These are phyloP conservation scores for Starmerella powellii DNA, from an alignment of 805 yeast genomes.

Conservation along the genomic window DNA sequence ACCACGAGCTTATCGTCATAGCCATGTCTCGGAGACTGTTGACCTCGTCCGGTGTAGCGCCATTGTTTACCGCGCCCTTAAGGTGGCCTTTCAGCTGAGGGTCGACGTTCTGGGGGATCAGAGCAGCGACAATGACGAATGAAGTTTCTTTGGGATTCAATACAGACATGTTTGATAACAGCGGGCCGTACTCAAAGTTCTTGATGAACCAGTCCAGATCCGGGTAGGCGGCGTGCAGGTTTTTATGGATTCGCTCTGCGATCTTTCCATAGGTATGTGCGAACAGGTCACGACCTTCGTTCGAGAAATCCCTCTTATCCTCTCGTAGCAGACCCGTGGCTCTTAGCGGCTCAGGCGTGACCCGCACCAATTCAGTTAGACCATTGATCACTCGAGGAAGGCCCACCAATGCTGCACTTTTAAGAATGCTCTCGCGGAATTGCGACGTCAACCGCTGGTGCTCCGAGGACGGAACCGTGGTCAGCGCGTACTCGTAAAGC, in stretches of 20 bases:
- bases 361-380: conserved; percentile 47
- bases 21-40: conserved; percentile 49
- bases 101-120: conserved; percentile 86
- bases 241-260: conserved; percentile 50
- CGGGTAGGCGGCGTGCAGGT: conserved; percentile 66
- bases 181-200: conserved; percentile 63
- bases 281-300: conserved; percentile 59
- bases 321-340: conserved; percentile 26
- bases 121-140: conserved; percentile 59
- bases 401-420: conserved; percentile 69
- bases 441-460: conserved; percentile 37
- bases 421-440: conserved; percentile 65
- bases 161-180: conserved; percentile 56
- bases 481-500: conserved; percentile 56
- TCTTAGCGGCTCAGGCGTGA: conserved; percentile 46
- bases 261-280: conserved; percentile 64
- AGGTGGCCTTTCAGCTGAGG: conserved; percentile 88
- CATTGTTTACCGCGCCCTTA: conserved; percentile 71
- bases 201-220: conserved; percentile 68
- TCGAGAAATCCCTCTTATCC: conserved; percentile 19
- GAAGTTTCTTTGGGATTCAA: conserved; percentile 60
- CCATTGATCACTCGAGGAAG: conserved; percentile 78
- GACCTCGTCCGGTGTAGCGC: conserved; percentile 55
- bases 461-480: conserved; percentile 16
- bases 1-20: conserved; percentile 57